Evolutionary conservation across 2,329 filamentous ascomycete genomes (phyloP).

Genomic region (Simplicillium aogashimaense): DNA sequence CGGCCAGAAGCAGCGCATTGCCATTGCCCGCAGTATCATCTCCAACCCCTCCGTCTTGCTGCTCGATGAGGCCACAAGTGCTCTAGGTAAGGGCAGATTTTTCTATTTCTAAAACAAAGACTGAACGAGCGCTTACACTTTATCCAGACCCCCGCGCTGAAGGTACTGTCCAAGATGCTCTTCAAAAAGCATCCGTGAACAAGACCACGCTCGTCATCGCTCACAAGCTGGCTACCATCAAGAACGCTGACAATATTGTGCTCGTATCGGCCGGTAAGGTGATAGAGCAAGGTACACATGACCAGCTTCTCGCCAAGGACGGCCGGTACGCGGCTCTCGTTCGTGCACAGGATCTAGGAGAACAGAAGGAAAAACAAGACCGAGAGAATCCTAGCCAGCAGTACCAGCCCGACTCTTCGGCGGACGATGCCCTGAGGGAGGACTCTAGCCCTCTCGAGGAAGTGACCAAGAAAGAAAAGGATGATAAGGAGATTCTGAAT

Average conservation of each 20-base stretch:
- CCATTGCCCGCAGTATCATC: conserved; percentile 41
- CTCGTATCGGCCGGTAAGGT: conserved; percentile 48
- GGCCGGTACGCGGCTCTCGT: no score
- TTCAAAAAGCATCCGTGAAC: conserved; percentile 39
- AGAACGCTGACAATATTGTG: conserved; percentile 52
- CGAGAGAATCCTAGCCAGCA: no score
- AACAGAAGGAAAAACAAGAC: no score
- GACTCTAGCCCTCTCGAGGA: no score
- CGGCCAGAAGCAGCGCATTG: conserved; percentile 56
- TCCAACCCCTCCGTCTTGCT: conserved; percentile 42
- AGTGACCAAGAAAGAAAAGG: no score
- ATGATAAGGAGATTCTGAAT: no score
- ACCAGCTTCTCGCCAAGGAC: conserved; percentile 39
- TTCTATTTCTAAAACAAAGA: no score
- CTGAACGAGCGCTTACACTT: no score
- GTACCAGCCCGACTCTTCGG: no score
- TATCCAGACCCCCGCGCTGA: conserved; percentile 29
- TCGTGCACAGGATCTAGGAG: no score
- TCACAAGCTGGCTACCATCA: conserved; percentile 44
- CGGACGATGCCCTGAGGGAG: no score
- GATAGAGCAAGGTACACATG: conserved; percentile 50
- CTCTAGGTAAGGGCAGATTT: no score
- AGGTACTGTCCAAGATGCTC: conserved; percentile 40
- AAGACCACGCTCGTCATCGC: conserved; percentile 57
- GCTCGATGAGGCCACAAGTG: conserved; percentile 57